Evolutionary conservation across 78 protist genomes (phyloP), one percentile per base, ranked within the genome.

Genomic region (Speleostelium caveatum): DNA sequence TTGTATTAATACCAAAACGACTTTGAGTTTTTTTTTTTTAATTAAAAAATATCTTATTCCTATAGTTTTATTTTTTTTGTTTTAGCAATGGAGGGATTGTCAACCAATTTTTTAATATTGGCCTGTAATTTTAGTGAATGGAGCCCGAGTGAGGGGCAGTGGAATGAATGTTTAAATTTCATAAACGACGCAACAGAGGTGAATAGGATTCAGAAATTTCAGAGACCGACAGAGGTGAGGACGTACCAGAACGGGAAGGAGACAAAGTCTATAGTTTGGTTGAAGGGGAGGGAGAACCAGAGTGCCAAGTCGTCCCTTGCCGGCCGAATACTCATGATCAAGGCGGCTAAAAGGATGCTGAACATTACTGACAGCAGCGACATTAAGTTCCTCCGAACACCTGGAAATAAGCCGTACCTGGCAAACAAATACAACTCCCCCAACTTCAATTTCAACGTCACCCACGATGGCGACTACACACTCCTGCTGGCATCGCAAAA

Each of bases 401-500:
- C 53, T 10, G 10, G 10, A 14, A 45, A 45, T 45, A 45, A 45
- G 10, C 53, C 53, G 10, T 45, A 45, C 10, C 53, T 45, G 10
- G 53, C 10, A 6, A 45, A 36, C 24, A 14, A 55, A 49, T 3
- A 38, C n/a, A 36, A 35, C 53, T 38, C 5, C 39, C 30, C 39
- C 4, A 39, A 26, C 33, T 19, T 67, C 62, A 26, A 19, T 7
- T 83, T 83, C 38, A 83, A 83, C 69, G 62, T 83, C 7, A 69
- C 90, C 26, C 90, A 83, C 59, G 90, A 83, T 69, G 51, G 71
- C 55, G 75, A 83, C 32, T 12, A 22, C 14, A 22, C 73, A 4
- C n/a, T 45, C n/a, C 6, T 45, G 6, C 6, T 45, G 53, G 53
- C n/a, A 14, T 14, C n/a, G 6, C 10, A 14, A 45, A 6, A 45